Evolutionary conservation across 169 alveolate genomes (phyloP).

Genomic region (Plasmodium billcollinsi): DNA sequence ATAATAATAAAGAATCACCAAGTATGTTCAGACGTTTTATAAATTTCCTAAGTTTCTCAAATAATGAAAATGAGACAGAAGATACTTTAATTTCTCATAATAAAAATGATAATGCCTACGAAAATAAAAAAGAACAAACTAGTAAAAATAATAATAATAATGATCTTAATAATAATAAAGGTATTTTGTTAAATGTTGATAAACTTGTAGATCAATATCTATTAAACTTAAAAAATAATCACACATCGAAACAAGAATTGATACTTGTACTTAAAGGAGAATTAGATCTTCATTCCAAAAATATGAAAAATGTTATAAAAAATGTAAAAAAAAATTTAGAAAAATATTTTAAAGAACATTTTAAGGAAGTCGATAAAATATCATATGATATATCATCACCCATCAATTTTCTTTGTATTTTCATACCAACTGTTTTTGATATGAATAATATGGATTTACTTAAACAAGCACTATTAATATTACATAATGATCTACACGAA

Average conservation of each 20-base stretch:
- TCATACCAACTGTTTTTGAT: constrained; percentile 62
- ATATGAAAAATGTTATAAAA: constrained; percentile 26
- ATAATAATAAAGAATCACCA: background rate
- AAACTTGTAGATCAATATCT: constrained; percentile 58
- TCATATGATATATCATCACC: constrained; percentile 49
- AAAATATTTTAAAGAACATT: constrained; percentile 25
- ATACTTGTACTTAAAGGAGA: constrained; percentile 52
- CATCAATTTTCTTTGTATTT: constrained; percentile 63
- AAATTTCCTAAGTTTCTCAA: background rate
- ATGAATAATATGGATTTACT: constrained; percentile 39
- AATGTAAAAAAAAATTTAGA: constrained; percentile 18
- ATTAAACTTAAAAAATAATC: constrained; percentile 20
- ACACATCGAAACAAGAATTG: constrained; percentile 39
- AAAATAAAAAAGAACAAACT: background rate
- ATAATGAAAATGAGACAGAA: background rate
- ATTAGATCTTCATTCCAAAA: constrained; percentile 24
- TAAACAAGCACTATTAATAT: constrained; percentile 47
- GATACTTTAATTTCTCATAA: background rate
- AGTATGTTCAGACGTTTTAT: background rate
- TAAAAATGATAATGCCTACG: background rate
- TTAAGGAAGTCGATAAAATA: constrained; percentile 24
- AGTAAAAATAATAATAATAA: background rate
- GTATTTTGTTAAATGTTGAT: constrained; percentile 2
- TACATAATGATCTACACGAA: constrained; percentile 22
- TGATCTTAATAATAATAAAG: background rate